Base-by-base conservation (phyloP, 352 stramenopile genomes). In the Phytophthora litchii region DNA sequence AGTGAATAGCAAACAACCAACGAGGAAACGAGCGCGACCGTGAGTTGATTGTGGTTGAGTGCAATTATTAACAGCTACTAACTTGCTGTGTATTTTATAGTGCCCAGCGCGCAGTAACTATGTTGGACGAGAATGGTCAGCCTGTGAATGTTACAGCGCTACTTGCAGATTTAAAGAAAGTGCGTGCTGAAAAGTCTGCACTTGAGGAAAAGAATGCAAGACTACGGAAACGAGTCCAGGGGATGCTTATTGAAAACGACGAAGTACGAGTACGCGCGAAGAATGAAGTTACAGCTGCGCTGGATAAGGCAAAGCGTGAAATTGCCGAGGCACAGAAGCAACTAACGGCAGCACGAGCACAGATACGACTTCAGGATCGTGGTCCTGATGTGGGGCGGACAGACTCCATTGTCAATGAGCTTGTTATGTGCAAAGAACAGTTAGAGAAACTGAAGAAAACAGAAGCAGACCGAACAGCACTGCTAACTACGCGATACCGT, bases 221-320 rank as follows among this genome's bases (percentile, higher is more conserved):
- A 13, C 50, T 94, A 25, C 75, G 85, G 12, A 94, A 91, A 54
- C 62, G 72, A 5, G 54, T 92, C 37, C 85, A 94, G 60, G 69
- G 82, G 8, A 91, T 92, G 80, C 58, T 94, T 5, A 94, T 92
- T 53, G 71, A 92, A 57, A 85, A 75, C 27, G 83, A 89, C 29
- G 73, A 91, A 66, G 75, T 86, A 34, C 74, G 78, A n/a, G 76
- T 89, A 7, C 71, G 75, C 4, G 73, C 84, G 1, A 74, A 56
- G 12, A 72, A 67, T 5, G 67, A 88, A n/a, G 64, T 88, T 14
- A 42, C 61, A 10, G 56, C 67, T 3, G 79, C 74, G 21, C 77
- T 89, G 53, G 78, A 88, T 3, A 83, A 83, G 21, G 58, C 75
- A 5, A 68, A 82, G 31, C 66, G 52, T 14, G 72, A 85, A 4